A percentile compares a stretch with the other conserved stretches of the same genome.
Evolutionary conservation across 2,329 filamentous ascomycete genomes (phyloP).

Genomic region (Colletotrichum sp.): DNA sequence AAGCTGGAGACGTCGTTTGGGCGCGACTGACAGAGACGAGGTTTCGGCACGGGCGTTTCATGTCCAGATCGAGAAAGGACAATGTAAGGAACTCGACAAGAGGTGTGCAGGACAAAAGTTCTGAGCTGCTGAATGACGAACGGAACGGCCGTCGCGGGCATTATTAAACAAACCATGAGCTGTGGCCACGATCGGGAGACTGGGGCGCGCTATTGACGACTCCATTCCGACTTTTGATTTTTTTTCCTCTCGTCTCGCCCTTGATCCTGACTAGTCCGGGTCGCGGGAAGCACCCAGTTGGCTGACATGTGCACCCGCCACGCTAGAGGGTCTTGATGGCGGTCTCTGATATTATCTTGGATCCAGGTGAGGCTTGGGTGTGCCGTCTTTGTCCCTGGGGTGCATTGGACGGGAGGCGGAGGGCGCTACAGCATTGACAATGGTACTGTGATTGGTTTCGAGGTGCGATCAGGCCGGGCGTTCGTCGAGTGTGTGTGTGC

Average conservation of each 20-base stretch:
- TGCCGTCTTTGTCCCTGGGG: neutral
- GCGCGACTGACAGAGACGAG: slow-evolving; percentile 10
- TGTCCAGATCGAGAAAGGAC: slow-evolving; percentile 4
- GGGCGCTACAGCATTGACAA: neutral
- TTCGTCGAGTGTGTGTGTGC: neutral
- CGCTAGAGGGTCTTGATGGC: neutral
- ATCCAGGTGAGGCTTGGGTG: neutral
- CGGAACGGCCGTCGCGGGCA: neutral
- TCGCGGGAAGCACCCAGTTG: slow-evolving; percentile 8
- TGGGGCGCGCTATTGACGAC: neutral
- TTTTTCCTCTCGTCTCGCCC: neutral
- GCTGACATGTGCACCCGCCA: neutral
- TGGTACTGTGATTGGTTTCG: neutral
- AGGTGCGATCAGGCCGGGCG: slow-evolving; percentile 13
- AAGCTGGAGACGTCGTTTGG: neutral
- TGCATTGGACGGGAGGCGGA: neutral
- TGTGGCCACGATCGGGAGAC: neutral
- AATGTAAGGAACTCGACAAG: neutral
- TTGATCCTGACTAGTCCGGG: slow-evolving; percentile 10
- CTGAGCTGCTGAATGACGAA: neutral
- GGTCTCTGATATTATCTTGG: neutral
- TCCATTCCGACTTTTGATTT: neutral
- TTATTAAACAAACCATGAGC: neutral
- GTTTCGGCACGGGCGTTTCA: slow-evolving; percentile 17
- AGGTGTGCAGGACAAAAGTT: neutral